A percentile compares a stretch with the other conserved stretches of the same genome.
These are phyloP conservation scores for Dentipellis sp. DNA, from an alignment of 768 basidiomycete genomes.

Conservation along the genomic window DNA sequence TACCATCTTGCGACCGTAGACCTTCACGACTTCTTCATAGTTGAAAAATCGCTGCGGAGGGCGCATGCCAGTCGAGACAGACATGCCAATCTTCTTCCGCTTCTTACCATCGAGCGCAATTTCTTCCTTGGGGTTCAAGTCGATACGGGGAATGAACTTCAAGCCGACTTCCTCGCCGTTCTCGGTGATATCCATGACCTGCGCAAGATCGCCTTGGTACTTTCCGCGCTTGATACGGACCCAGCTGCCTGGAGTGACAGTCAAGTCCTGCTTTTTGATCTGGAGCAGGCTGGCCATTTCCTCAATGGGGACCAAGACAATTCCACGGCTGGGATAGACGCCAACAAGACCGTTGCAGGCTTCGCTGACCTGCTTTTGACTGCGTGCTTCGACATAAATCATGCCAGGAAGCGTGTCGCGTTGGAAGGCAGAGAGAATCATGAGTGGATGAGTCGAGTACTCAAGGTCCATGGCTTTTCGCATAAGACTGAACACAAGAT, in stretches of 20 bases:
- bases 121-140: constrained; percentile 86
- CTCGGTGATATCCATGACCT: constrained; percentile 90
- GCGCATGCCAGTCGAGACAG: constrained; percentile 46
- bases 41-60: constrained; percentile 93
- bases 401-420: constrained; percentile 92
- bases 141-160: constrained; percentile 96
- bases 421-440: constrained; percentile 91
- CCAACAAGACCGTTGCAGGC: constrained; percentile 90
- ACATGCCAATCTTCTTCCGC: constrained; percentile 54
- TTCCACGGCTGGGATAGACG: constrained; percentile 76
- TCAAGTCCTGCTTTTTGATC: constrained; percentile 90
- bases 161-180: constrained; percentile 89
- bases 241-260: constrained; percentile 83
- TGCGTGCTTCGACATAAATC: constrained; percentile 94
- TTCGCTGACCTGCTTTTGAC: constrained; percentile 73
- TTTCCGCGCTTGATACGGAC: constrained; percentile 91
- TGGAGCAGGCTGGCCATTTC: constrained; percentile 96
- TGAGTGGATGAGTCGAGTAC: constrained; percentile 65
- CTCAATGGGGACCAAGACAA: constrained; percentile 85
- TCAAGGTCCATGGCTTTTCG: constrained; percentile 85
- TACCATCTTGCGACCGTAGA: constrained; percentile 73
- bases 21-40: constrained; percentile 83
- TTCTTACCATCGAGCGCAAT: constrained; percentile 59
- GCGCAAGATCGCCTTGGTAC: constrained; percentile 91
- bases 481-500: constrained; percentile 91